Evolutionary conservation across 495 filamentous ascomycete genomes (phyloP), one percentile per base, ranked within the genome.

Genomic region (Aspergillus sclerotioniger): DNA sequence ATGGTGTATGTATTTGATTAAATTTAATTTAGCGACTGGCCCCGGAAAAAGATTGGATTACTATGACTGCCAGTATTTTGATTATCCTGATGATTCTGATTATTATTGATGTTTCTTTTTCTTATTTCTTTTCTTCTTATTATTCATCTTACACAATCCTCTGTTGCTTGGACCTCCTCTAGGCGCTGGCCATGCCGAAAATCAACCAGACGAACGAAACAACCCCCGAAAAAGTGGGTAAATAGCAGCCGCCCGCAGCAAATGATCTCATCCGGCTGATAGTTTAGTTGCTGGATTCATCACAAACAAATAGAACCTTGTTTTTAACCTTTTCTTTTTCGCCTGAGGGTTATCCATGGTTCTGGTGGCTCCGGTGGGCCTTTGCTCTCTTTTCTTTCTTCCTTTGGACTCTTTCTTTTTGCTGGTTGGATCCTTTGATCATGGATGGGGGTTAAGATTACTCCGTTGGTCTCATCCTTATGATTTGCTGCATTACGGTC

Each of bases 291-390:
- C 54, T 48, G 32, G 43, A 58, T 59, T 53, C 50, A 32, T 63
- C 58, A 46, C 47, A 53, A 59, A 56, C 54, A 61, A 49, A 52
- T 45, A 28, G 56, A 63, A 63, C 61, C 53, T 63, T 63, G 61
- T 56, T 53, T 63, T 59, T 59, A 59, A 59, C 56, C 61, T 63
- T 63, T 59, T 58, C 43, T 39, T 54, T 56, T 57, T 57, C 50
- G 51, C 47, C 56, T 50, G 50, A 55, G 28, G 35, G n/a, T 33
- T 47, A 54, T 55, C 60, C 60, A 48, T 58, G 60, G 60, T 56
- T 56, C 60, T 41, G 56, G 60, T 28, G 46, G 20, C 8, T 50
- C 31, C 47, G 47, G 28, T 50, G 20, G 46, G 7, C 13, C 13
- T 37, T 37, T 37, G 33, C 7, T 37, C 13, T 37, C 33, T 37